Percentiles rank a stretch among this genome's conserved stretches.
Conservation (phyloP, 306 rosid species). For the Morella rubra region DNA sequence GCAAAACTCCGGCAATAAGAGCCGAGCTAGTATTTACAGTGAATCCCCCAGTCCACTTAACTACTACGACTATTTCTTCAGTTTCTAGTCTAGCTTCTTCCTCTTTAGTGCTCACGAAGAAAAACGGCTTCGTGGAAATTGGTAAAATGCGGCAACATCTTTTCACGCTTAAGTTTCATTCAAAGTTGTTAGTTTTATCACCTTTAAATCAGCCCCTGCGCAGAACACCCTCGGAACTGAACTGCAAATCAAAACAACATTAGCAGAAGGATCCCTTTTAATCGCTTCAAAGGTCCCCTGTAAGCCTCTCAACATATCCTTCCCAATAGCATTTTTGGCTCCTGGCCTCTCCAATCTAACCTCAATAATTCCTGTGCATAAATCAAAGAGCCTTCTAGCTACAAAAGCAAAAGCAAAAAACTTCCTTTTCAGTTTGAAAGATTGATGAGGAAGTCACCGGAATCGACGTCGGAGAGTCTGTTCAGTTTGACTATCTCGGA, state of each 20-base stretch:
- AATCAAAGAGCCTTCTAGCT: not conserved
- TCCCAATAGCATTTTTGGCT: constrained; percentile 82
- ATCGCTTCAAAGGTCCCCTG: constrained; percentile 53
- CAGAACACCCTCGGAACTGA: constrained; percentile 70
- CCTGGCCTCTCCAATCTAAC: constrained; percentile 67
- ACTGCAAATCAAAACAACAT: constrained; percentile 67
- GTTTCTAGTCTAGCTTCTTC: too few species aligned
- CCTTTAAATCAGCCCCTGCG: constrained; percentile 75
- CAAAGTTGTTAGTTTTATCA: constrained; percentile 2
- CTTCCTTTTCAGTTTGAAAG: not conserved
- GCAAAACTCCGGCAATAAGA: not conserved
- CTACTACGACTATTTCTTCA: too few species aligned
- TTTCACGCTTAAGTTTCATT: not conserved
- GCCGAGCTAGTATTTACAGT: too few species aligned
- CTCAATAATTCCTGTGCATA: constrained; percentile 65
- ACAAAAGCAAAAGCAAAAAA: not conserved
- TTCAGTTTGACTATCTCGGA: constrained; percentile 58
- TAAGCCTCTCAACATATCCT: constrained; percentile 62
- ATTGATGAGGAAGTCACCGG: constrained; percentile 42
- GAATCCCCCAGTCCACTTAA: too few species aligned
- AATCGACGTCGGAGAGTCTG: constrained; percentile 57
- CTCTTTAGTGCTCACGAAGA: too few species aligned
- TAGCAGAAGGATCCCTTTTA: constrained; percentile 48
- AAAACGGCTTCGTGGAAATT: too few species aligned
- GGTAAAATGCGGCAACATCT: too few species aligned